Base-by-base conservation (phyloP, 495 filamentous ascomycete genomes). In the Amniculicola lignicola region DNA sequence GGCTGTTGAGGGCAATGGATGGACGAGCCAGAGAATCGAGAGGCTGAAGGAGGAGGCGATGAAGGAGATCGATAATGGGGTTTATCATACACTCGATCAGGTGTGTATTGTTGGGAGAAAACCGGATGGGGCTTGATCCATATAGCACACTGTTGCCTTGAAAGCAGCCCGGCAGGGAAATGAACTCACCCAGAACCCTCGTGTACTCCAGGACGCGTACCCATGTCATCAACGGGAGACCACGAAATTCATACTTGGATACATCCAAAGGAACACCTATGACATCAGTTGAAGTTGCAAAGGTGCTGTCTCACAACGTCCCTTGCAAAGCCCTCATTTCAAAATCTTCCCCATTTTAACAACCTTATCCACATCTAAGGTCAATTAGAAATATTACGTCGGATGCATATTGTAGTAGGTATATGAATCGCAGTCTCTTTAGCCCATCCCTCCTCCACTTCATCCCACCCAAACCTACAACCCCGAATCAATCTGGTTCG, bases 401-500 rank as follows among this genome's bases (percentile, higher is more conserved):
- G n/a, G 38, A 12, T 18, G 46, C 31, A 42, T 42, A 11, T 18
- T 42, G 51, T 31, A 33, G 11, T 42, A 43, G 27, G 11, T 51
- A 51, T 27, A 24, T 22, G 50, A 43, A 53, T 19, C 16, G 16
- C 16, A 18, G 6, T 18, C 11, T 40, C 6, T 10, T 18, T 40
- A 10, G 16, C 16, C 37, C 37, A 6, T 40, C 37, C 37, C 11
- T 6, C 16, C 37, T 18, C 22, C 46, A 4, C 35, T 24, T 41
- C 35, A 23, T 3, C 12, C 24, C 19, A 31, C 16, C 46, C n/a
- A 29, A 16, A 29, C 35, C 71, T 65, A 76, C 29, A 79, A 45
- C 10, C 61, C 61, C 14, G 64, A 27, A 52, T 84, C 81, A 52
- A 84, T 82, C 70, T 83, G 77, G 38, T 81, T 70, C 1, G 75